Conservation (phyloP, 306 rosid genomes). For the Hippophae tibetana region DNA sequence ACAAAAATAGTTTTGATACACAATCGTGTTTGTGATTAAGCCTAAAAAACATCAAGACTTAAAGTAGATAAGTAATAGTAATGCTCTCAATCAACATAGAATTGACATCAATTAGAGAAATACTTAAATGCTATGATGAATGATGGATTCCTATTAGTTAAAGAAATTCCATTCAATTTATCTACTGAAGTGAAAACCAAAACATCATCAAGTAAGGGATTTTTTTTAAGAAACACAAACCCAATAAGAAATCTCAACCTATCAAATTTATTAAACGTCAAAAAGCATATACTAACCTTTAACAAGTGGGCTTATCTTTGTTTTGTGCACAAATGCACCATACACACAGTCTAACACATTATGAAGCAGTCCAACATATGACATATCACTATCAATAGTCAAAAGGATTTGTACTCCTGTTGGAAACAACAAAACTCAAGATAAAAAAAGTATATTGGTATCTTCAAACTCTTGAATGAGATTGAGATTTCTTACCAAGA, state of each 20-base stretch:
- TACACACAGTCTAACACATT: conserved; percentile 81
- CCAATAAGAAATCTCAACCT: no score
- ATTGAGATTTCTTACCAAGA: conserved; percentile 33
- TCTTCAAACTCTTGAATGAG: conserved; percentile 30
- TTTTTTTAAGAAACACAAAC: no score
- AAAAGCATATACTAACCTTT: no score
- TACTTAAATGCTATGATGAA: no score
- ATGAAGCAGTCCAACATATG: conserved; percentile 71
- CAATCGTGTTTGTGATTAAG: no score
- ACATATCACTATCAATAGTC: conserved; percentile 40
- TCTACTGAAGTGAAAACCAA: no score
- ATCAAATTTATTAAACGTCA: no score
- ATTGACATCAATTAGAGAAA: neutral
- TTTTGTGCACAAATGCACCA: conserved; percentile 87
- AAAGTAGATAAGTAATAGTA: neutral
- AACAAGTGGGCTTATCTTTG: conserved; percentile 67
- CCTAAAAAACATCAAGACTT: neutral
- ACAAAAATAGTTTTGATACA: no score
- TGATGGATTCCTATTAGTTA: no score
- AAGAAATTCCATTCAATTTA: no score
- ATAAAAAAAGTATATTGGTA: conserved; percentile 15
- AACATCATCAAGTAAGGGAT: no score
- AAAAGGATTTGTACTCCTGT: conserved; percentile 10
- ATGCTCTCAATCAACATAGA: neutral
- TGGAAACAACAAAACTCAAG: conserved; percentile 17